phyloP scores from a whole-genome alignment of 805 yeast species.

The Candida broadrunensis region DNA sequence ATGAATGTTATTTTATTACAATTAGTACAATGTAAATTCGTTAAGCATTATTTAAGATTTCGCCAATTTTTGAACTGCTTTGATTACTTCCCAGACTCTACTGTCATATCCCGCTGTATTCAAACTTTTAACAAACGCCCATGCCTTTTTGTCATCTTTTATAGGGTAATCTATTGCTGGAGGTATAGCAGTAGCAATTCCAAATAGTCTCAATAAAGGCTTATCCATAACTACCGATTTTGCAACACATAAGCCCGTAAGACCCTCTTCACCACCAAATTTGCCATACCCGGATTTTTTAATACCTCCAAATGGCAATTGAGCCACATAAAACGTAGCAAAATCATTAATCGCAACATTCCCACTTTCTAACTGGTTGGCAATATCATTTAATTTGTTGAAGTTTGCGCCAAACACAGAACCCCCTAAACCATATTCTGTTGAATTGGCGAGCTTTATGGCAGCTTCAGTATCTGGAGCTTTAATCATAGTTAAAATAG shows the following conservation, averaged over 20 bases:
- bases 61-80: constrained; percentile 37
- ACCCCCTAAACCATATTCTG: constrained; percentile 88
- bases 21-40: too few relatives aligned
- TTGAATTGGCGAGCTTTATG: constrained; percentile 71
- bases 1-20: not conserved
- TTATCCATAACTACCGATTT: constrained; percentile 87
- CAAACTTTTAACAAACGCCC: constrained; percentile 81
- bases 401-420: constrained; percentile 78
- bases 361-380: constrained; percentile 69
- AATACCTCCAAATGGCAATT: constrained; percentile 94
- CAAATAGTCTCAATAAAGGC: constrained; percentile 53
- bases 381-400: constrained; percentile 56
- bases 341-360: constrained; percentile 97
- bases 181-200: constrained; percentile 79
- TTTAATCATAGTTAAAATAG: constrained; percentile 75
- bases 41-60: constrained; percentile 20
- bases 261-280: constrained; percentile 97
- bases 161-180: constrained; percentile 91
- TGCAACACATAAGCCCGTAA: constrained; percentile 82
- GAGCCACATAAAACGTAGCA: constrained; percentile 94
- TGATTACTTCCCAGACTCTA: constrained; percentile 62
- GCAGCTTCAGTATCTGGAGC: constrained; percentile 70
- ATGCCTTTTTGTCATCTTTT: constrained; percentile 72
- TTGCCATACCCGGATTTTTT: constrained; percentile 95
- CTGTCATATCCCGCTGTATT: constrained; percentile 82